These are phyloP conservation scores for Platanus orientalis DNA, from an alignment of 164 flowering plant species.

Conservation along the genomic window DNA sequence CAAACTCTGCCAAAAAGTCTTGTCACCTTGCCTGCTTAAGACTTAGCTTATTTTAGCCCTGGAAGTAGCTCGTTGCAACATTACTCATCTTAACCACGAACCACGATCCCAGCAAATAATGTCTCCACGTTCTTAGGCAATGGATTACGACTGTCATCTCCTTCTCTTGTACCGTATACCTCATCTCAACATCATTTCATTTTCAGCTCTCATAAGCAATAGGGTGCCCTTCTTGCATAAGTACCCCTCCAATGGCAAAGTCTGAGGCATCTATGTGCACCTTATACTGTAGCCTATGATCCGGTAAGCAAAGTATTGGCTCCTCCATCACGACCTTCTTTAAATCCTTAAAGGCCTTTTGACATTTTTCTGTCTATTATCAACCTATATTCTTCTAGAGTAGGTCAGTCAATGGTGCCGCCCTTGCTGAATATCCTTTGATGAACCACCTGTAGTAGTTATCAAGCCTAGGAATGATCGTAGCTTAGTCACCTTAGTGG, in stretches of 20 bases:
- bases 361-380: too few relatives aligned
- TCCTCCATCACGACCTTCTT: neutral
- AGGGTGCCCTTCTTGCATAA: too few relatives aligned
- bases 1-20: too few relatives aligned
- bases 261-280: too few relatives aligned
- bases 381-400: too few relatives aligned
- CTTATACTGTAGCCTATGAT: neutral
- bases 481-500: neutral
- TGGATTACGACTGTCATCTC: constrained; percentile 5
- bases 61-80: neutral
- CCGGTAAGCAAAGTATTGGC: neutral
- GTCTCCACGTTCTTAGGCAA: constrained; percentile 2
- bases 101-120: neutral
- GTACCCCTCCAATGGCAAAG: neutral
- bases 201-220: neutral
- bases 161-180: neutral
- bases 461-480: neutral
- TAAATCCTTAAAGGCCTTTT: too few relatives aligned
- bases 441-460: neutral
- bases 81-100: constrained; percentile 2
- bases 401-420: neutral
- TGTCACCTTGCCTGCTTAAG: neutral
- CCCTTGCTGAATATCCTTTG: neutral
- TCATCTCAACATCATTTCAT: neutral
- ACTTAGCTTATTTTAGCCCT: neutral